Conservation (phyloP, 805 yeast genomes). For the Citeromyces nyonsensis region DNA sequence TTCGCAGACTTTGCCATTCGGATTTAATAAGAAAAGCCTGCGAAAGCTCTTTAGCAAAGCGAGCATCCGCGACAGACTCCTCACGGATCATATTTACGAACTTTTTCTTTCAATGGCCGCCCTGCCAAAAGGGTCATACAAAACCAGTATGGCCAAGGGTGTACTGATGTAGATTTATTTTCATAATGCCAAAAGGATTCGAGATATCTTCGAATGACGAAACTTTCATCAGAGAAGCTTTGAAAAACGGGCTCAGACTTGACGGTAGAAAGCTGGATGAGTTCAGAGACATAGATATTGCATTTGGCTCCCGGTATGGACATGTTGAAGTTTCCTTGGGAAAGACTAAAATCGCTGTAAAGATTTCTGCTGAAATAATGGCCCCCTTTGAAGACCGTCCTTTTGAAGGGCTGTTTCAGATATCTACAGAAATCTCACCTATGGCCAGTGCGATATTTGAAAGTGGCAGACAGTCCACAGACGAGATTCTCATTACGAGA, state of each 20-base stretch:
- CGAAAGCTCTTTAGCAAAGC: too few species aligned
- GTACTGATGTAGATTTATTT: too few species aligned
- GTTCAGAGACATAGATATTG: conserved; percentile 49
- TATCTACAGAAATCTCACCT: conserved; percentile 76
- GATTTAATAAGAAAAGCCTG: too few species aligned
- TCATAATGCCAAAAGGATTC: conserved; percentile 9
- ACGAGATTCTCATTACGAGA: conserved; percentile 68
- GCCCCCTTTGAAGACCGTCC: conserved; percentile 86
- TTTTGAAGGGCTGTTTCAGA: conserved; percentile 78
- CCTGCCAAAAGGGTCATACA: too few species aligned
- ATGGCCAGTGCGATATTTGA: conserved; percentile 85
- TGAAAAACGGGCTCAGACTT: conserved; percentile 44
- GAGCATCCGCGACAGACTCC: too few species aligned
- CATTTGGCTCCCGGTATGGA: conserved; percentile 61
- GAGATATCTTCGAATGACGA: conserved; percentile 52
- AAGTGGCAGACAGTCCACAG: conserved; percentile 43
- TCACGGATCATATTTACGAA: too few species aligned
- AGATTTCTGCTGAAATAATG: conserved; percentile 61
- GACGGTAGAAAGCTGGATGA: conserved; percentile 58
- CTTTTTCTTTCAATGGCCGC: too few species aligned
- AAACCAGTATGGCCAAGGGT: too few species aligned
- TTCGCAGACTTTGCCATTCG: too few species aligned
- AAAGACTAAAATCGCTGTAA: conserved; percentile 51
- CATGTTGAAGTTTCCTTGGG: conserved; percentile 72
- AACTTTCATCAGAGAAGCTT: conserved; percentile 42